Percentiles rank a stretch among this genome's conserved stretches.
These are phyloP conservation scores for Aspergillus taichungensis DNA, from an alignment of 495 filamentous ascomycete species.

Conservation along the genomic window DNA sequence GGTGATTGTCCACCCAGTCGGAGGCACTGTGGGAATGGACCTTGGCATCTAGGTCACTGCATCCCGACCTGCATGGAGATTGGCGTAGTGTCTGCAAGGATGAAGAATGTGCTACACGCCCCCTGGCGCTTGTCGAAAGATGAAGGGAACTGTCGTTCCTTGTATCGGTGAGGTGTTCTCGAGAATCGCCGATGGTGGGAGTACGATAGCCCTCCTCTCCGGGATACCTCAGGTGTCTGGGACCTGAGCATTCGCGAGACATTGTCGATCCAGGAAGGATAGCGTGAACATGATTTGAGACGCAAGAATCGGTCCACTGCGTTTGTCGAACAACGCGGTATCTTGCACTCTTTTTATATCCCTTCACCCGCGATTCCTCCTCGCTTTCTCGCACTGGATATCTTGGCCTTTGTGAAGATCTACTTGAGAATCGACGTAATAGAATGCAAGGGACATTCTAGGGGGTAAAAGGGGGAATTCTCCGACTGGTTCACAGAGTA, in stretches of 20 bases:
- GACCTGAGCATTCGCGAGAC: constrained; percentile 18
- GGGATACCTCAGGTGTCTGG: constrained; percentile 31
- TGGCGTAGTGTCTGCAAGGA: constrained; percentile 22
- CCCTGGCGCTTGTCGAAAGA: constrained; percentile 2
- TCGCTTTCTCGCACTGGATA: too few relatives aligned
- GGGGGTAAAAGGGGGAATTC: too few relatives aligned
- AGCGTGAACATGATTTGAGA: background rate
- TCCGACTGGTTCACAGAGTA: too few relatives aligned
- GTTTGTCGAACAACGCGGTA: too few relatives aligned
- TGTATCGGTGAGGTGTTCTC: constrained; percentile 15
- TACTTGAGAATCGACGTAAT: too few relatives aligned
- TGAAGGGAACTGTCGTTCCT: constrained; percentile 3
- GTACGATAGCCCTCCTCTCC: constrained; percentile 43
- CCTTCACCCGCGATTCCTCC: too few relatives aligned
- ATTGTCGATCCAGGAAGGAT: constrained; percentile 7
- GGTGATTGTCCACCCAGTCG: constrained; percentile 2
- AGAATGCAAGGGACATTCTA: too few relatives aligned
- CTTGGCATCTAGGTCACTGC: background rate
- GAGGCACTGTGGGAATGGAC: background rate
- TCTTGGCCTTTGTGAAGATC: too few relatives aligned
- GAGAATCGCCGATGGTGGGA: constrained; percentile 41
- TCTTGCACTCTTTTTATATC: too few relatives aligned
- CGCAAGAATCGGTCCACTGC: background rate
- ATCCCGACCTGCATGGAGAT: constrained; percentile 12
- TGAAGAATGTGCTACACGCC: constrained; percentile 25